These are phyloP conservation scores for Syncephalastrum sp. DNA, from an alignment of 371 early-diverging fungal genomes.

Conservation along the genomic window DNA sequence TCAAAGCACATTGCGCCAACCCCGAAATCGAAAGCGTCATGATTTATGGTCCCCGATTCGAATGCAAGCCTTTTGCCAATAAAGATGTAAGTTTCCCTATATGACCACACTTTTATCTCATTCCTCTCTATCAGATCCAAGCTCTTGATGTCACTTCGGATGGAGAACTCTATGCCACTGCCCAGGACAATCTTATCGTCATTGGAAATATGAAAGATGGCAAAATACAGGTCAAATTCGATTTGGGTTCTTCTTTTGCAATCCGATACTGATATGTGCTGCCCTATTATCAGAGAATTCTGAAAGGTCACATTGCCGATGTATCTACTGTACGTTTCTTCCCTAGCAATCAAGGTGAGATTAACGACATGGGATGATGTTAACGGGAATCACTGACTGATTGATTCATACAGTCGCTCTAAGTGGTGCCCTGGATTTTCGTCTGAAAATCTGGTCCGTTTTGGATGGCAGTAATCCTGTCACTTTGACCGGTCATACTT, in stretches of 20 bases:
- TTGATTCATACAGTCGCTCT: constrained; percentile 47
- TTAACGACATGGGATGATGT: neutral
- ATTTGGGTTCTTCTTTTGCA: neutral
- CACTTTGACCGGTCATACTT: constrained; percentile 68
- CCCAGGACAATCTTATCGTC: constrained; percentile 36
- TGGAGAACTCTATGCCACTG: constrained; percentile 52
- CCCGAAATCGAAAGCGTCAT: constrained; percentile 22
- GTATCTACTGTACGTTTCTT: constrained; percentile 68
- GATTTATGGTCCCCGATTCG: constrained; percentile 24
- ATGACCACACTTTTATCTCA: neutral
- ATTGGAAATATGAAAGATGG: constrained; percentile 44
- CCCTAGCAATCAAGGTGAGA: constrained; percentile 70
- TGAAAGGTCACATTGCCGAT: constrained; percentile 69
- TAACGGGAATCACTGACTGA: neutral
- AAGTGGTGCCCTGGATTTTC: constrained; percentile 70
- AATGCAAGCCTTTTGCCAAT: constrained; percentile 14
- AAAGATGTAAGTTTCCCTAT: constrained; percentile 12
- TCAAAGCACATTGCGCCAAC: constrained; percentile 32
- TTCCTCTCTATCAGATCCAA: constrained; percentile 26
- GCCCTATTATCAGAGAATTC: constrained; percentile 30
- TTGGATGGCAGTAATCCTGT: constrained; percentile 75
- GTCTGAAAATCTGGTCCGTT: constrained; percentile 72
- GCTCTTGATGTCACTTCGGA: constrained; percentile 57
- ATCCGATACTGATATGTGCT: neutral
- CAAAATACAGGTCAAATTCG: constrained; percentile 29